phyloP scores from a whole-genome alignment of 179 eudicot genomes.

The Silene noctiflora region DNA sequence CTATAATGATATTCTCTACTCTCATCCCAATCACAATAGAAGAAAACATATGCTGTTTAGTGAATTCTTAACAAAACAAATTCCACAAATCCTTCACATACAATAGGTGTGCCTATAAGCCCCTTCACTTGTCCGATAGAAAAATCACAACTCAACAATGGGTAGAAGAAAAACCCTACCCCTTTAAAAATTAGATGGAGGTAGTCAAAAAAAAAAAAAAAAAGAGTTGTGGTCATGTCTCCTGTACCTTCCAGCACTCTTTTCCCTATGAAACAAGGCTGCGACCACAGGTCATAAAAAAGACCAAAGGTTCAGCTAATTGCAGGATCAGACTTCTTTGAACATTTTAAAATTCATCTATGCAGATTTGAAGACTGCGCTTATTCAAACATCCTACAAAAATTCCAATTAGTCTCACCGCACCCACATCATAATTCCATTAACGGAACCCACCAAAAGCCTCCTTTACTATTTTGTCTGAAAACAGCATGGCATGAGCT shows the following conservation, averaged over 20 bases:
- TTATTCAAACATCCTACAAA: no score
- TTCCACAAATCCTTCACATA: neutral
- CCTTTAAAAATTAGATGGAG: neutral
- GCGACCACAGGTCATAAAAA: no score
- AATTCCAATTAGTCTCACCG: neutral
- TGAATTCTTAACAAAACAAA: neutral
- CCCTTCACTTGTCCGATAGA: neutral
- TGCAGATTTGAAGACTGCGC: no score
- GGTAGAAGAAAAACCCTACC: neutral
- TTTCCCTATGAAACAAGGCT: no score
- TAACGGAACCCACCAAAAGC: neutral
- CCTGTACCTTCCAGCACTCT: neutral
- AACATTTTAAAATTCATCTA: no score
- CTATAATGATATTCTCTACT: neutral
- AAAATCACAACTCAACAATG: neutral
- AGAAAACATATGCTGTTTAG: neutral
- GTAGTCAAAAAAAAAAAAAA: neutral
- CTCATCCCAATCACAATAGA: neutral
- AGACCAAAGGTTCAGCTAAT: no score
- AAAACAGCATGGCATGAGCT: neutral
- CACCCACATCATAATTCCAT: neutral
- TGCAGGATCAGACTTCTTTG: no score
- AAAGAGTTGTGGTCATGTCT: neutral
- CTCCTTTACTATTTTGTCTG: neutral
- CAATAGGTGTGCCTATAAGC: neutral